These are phyloP conservation scores for Scopulariopsis brevicaulis DNA, from an alignment of 2,329 filamentous ascomycete species.

Conservation along the genomic window DNA sequence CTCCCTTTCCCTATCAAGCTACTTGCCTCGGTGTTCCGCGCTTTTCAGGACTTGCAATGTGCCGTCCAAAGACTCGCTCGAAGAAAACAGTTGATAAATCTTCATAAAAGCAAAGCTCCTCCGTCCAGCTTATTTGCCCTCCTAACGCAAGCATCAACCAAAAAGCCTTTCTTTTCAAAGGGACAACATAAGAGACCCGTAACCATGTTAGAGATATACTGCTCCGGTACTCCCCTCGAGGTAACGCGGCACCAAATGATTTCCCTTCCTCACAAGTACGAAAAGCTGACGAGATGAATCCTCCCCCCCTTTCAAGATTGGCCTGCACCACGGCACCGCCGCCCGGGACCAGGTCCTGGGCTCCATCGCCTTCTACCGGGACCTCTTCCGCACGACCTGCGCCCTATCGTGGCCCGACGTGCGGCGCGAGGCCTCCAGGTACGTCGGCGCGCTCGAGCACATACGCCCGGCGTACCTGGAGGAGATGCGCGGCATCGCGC, in stretches of 20 bases:
- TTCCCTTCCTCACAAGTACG: not conserved
- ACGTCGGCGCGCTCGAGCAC: not conserved
- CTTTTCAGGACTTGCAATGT: not conserved
- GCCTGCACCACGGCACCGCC: slow-evolving; percentile 18
- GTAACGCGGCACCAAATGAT: not conserved
- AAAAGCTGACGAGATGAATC: not conserved
- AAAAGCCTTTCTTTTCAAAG: no score
- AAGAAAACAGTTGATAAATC: no score
- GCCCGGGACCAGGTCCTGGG: slow-evolving; percentile 18
- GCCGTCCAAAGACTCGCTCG: not conserved
- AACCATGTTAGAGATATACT: not conserved
- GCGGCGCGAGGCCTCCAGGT: not conserved
- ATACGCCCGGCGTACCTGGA: slow-evolving; percentile 4
- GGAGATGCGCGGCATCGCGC: slow-evolving; percentile 41
- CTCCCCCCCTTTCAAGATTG: slow-evolving; percentile 16
- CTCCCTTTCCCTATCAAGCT: no score
- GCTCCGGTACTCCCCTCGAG: not conserved
- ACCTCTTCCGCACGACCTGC: slow-evolving; percentile 19
- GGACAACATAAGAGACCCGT: not conserved
- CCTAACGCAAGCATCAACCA: no score
- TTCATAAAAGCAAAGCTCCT: no score
- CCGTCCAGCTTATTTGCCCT: no score
- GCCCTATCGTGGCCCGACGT: slow-evolving; percentile 17
- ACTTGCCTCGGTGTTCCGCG: not conserved
- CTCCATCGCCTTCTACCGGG: slow-evolving; percentile 22